These are phyloP conservation scores for Colletotrichum siamense DNA, from an alignment of 2,329 filamentous ascomycete species.

Conservation along the genomic window DNA sequence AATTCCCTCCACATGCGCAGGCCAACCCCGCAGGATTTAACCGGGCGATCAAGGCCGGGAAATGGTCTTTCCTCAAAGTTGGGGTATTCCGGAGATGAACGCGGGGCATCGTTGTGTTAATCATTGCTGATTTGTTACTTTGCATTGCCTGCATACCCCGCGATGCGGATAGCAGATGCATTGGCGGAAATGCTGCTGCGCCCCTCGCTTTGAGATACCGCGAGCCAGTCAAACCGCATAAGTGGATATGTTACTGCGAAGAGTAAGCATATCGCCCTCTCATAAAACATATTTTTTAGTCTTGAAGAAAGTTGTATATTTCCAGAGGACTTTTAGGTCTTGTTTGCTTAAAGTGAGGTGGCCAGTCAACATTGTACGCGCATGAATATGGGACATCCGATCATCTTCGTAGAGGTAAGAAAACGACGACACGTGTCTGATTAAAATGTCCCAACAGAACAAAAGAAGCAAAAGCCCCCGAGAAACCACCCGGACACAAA, in stretches of 20 bases:
- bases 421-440: too few species aligned
- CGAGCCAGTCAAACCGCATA: background rate
- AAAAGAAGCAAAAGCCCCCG: too few species aligned
- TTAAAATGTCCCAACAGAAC: too few species aligned
- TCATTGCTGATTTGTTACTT: background rate
- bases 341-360: too few species aligned
- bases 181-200: background rate
- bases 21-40: background rate
- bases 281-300: background rate
- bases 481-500: too few species aligned
- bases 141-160: background rate
- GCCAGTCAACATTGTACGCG: too few species aligned
- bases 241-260: background rate
- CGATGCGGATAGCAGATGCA: background rate
- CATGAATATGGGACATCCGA: too few species aligned
- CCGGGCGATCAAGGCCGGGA: background rate
- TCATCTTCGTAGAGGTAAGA: too few species aligned
- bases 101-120: background rate
- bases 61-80: background rate
- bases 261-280: background rate
- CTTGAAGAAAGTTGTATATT: background rate
- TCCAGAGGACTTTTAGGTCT: background rate
- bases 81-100: background rate
- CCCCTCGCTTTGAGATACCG: background rate
- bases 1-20: rapidly evolving